Percentiles rank a stretch among this genome's conserved stretches.
Conservation (phyloP, 177 flowering plant genomes). For the Vitis hybrid region DNA sequence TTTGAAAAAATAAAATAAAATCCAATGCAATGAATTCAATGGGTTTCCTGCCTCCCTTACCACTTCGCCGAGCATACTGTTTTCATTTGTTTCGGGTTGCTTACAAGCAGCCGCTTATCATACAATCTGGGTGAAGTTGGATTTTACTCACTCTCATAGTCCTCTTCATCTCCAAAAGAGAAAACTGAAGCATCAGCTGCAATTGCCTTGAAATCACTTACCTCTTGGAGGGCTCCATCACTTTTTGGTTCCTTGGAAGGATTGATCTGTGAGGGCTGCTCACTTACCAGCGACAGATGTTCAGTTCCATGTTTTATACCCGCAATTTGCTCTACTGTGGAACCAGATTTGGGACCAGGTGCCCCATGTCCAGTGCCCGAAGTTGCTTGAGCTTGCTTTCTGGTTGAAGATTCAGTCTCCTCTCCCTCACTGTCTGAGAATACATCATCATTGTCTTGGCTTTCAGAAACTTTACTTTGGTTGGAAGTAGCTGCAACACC, state of each 20-base stretch:
- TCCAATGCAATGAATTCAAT: too few species aligned
- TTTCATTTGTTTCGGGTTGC: not conserved
- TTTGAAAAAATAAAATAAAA: too few species aligned
- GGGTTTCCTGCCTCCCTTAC: too few species aligned
- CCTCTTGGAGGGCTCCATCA: slow-evolving; percentile 13
- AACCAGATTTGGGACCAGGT: slow-evolving; percentile 10
- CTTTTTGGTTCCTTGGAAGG: slow-evolving; percentile 23
- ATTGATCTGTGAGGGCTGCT: slow-evolving; percentile 17
- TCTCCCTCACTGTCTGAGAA: slow-evolving; percentile 90
- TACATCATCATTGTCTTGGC: slow-evolving; percentile 72
- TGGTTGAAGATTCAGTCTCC: slow-evolving; percentile 42
- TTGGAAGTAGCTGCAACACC: slow-evolving; percentile 23
- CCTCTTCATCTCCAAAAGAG: slow-evolving; percentile 93
- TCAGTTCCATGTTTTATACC: slow-evolving; percentile 37
- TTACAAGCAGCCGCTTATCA: not conserved
- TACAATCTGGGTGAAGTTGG: not conserved
- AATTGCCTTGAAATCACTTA: slow-evolving; percentile 83
- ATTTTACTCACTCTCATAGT: slow-evolving; percentile 79
- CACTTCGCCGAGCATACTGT: not conserved
- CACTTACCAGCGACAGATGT: slow-evolving; percentile 38
- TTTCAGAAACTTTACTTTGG: slow-evolving; percentile 30
- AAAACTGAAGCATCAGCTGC: slow-evolving; percentile 99
- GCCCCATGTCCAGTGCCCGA: slow-evolving; percentile 16
- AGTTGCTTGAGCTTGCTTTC: slow-evolving; percentile 27
- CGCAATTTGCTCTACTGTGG: slow-evolving; percentile 25